Evolutionary conservation across 139 green algal genomes (phyloP).

Genomic region (Asterochloris sp.): DNA sequence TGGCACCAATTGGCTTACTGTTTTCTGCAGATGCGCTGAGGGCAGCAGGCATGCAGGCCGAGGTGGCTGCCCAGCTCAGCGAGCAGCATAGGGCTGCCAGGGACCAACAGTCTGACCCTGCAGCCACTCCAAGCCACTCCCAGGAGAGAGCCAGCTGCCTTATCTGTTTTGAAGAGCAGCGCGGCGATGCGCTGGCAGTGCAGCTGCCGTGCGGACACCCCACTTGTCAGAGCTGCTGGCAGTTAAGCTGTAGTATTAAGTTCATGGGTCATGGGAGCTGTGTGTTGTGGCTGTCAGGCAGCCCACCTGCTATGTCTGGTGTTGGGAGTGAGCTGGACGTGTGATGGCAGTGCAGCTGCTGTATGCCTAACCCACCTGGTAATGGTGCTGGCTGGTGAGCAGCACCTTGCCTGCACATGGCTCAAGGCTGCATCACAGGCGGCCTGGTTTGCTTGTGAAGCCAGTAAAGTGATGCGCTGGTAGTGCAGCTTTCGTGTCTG

Average conservation of each 20-base stretch:
- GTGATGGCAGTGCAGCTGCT: neutral
- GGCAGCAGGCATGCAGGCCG: neutral
- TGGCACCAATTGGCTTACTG: neutral
- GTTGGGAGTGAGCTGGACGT: neutral
- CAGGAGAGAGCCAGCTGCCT: neutral
- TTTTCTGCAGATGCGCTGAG: neutral
- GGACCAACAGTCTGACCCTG: neutral
- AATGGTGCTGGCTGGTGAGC: neutral
- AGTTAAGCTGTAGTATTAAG: neutral
- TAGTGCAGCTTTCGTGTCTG: too few species aligned
- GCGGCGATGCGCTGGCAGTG: neutral
- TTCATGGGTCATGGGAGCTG: too few species aligned
- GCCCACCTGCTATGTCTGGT: neutral
- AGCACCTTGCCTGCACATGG: neutral
- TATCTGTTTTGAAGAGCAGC: constrained; percentile 21
- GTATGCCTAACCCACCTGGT: neutral
- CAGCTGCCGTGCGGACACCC: constrained; percentile 17
- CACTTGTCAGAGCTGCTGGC: constrained; percentile 21
- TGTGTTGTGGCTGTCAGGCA: too few species aligned
- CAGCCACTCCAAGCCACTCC: too few species aligned
- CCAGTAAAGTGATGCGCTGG: too few species aligned
- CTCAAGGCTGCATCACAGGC: neutral
- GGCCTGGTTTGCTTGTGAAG: too few species aligned
- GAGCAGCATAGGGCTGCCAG: neutral
- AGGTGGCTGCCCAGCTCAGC: neutral